phyloP scores from a whole-genome alignment of 805 yeast species.

The Lachancea sp. region DNA sequence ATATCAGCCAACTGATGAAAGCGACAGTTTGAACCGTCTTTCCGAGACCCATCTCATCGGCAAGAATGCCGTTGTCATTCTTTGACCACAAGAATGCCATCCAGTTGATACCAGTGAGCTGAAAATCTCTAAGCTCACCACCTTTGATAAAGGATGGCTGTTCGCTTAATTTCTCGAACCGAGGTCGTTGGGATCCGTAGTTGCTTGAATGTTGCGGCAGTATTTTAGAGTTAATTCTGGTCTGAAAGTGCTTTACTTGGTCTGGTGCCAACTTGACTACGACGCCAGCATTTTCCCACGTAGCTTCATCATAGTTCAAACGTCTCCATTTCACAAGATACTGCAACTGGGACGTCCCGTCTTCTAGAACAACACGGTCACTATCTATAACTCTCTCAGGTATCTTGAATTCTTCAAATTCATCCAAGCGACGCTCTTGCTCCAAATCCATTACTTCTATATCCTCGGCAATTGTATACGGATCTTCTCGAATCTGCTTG shows the following conservation, averaged over 20 bases:
- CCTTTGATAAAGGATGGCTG: conserved; percentile 89
- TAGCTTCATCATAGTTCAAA: conserved; percentile 87
- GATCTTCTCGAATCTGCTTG: conserved; percentile 69
- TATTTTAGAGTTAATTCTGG: conserved; percentile 73
- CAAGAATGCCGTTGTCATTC: conserved; percentile 93
- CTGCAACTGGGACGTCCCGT: conserved; percentile 61
- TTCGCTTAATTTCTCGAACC: conserved; percentile 74
- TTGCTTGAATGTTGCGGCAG: conserved; percentile 74
- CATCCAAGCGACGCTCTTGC: conserved; percentile 76
- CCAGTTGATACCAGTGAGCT: conserved; percentile 97
- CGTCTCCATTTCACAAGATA: conserved; percentile 93
- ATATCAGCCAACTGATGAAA: conserved; percentile 88
- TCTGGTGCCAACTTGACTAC: conserved; percentile 80
- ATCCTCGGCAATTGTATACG: conserved; percentile 82
- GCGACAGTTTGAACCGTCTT: conserved; percentile 96
- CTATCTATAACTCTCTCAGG: conserved; percentile 89
- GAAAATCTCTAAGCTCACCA: conserved; percentile 94
- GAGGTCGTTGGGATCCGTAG: conserved; percentile 73
- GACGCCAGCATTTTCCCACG: conserved; percentile 91
- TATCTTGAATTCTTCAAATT: conserved; percentile 70
- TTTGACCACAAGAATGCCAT: conserved; percentile 99
- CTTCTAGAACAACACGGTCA: conserved; percentile 56
- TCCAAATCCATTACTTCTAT: conserved; percentile 91
- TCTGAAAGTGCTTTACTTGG: conserved; percentile 78
- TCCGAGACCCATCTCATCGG: conserved; percentile 99